These are phyloP conservation scores for Artemisia annua DNA, from an alignment of 129 eudicot genomes.

Conservation along the genomic window DNA sequence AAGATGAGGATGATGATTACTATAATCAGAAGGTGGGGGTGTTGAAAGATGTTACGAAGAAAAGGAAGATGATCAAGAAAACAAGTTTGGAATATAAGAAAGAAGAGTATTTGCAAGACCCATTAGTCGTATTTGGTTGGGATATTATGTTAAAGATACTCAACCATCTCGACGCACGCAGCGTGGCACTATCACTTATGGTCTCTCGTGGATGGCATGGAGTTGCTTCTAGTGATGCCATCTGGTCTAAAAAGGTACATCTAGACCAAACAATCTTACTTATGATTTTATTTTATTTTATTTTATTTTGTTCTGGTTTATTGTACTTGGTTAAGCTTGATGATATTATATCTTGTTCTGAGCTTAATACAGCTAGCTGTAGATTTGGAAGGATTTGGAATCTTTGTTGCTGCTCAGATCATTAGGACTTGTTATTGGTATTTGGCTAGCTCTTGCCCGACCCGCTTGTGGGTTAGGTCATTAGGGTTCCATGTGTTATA, in stretches of 20 bases:
- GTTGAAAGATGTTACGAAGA: background rate
- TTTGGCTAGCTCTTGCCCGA: no score
- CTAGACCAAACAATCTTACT: background rate
- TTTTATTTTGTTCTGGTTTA: background rate
- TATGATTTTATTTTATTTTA: background rate
- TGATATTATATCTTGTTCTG: background rate
- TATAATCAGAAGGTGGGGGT: background rate
- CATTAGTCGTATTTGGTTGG: conserved; percentile 32
- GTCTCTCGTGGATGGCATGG: conserved; percentile 34
- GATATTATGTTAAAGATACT: conserved; percentile 36
- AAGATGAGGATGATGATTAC: conserved; percentile 18
- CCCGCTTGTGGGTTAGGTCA: no score
- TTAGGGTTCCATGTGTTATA: no score
- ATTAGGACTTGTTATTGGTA: background rate
- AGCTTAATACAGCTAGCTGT: conserved; percentile 2
- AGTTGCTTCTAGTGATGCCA: conserved; percentile 31
- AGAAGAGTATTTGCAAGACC: conserved; percentile 21
- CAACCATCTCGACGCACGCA: conserved; percentile 38
- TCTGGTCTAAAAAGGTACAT: conserved; percentile 32
- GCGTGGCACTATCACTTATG: conserved; percentile 39
- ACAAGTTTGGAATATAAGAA: background rate
- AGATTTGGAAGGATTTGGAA: background rate
- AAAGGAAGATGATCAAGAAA: background rate
- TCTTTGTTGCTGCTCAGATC: conserved; percentile 11
- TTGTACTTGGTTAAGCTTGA: background rate